phyloP scores from a whole-genome alignment of 2,329 filamentous ascomycete genomes.

The Ciborinia camelliae region DNA sequence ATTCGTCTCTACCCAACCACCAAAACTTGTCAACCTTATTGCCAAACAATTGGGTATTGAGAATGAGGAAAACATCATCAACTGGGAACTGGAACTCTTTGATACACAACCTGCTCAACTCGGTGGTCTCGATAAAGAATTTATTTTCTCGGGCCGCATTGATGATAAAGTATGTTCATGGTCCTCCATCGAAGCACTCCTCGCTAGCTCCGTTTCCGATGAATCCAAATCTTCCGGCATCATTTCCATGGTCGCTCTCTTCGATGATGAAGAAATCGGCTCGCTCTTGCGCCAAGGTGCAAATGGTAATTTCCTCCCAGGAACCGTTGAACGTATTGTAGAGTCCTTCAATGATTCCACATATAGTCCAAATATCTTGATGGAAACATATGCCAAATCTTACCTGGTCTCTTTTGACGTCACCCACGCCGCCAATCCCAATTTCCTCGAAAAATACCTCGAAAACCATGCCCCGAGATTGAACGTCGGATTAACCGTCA shows the following conservation, averaged over 20 bases:
- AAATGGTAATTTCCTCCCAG: constrained; percentile 80
- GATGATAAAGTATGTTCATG: constrained; percentile 98
- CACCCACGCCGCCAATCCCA: constrained; percentile 90
- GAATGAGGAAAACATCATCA: constrained; percentile 72
- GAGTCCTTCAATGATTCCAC: constrained; percentile 56
- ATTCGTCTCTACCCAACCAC: constrained; percentile 81
- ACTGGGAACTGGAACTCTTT: constrained; percentile 96
- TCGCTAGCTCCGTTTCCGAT: constrained; percentile 60
- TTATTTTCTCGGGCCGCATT: constrained; percentile 92
- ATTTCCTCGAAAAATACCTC: constrained; percentile 82
- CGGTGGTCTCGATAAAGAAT: constrained; percentile 82
- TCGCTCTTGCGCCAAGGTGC: constrained; percentile 88
- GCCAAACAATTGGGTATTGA: constrained; percentile 70
- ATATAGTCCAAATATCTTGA: constrained; percentile 58
- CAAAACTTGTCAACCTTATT: constrained; percentile 79
- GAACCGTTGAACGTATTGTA: constrained; percentile 74
- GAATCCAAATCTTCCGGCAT: constrained; percentile 49
- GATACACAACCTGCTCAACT: constrained; percentile 82
- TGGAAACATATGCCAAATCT: constrained; percentile 83
- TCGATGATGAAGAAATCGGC: constrained; percentile 96
- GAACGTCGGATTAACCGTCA: constrained; percentile 81
- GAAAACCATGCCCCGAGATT: constrained; percentile 81
- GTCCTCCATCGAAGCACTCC: constrained; percentile 79
- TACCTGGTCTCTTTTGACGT: constrained; percentile 94
- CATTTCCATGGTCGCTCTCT: constrained; percentile 88